Percentiles rank a stretch among this genome's conserved stretches.
These are phyloP conservation scores for Jacaranda mimosifolia DNA, from an alignment of 257 asterid species.

Conservation along the genomic window DNA sequence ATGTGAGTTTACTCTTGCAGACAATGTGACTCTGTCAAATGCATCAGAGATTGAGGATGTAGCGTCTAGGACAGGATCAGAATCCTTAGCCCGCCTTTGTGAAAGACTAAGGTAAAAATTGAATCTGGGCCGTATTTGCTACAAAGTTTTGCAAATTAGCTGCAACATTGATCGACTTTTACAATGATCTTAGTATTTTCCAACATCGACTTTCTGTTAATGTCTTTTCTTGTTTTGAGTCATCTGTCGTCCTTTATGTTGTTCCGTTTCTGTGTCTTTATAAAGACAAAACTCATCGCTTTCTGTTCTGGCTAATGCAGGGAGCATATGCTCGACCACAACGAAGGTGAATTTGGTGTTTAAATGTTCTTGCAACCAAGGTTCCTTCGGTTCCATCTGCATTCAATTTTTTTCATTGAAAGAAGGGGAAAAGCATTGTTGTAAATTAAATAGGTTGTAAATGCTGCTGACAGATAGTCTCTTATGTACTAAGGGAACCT, in stretches of 20 bases:
- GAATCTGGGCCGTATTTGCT: background rate
- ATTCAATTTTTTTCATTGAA: background rate
- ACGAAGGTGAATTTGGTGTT: slow-evolving; percentile 34
- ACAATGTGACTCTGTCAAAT: slow-evolving; percentile 66
- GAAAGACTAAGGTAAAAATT: slow-evolving; percentile 73
- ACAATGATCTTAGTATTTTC: no score
- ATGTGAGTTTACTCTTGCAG: slow-evolving; percentile 86
- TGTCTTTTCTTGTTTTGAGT: no score
- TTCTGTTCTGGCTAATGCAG: slow-evolving; percentile 50
- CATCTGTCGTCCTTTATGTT: background rate
- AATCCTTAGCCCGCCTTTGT: slow-evolving; percentile 88
- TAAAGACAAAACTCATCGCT: background rate
- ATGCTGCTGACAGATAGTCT: no score
- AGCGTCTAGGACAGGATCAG: slow-evolving; percentile 85
- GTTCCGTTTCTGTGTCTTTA: background rate
- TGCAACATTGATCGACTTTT: no score
- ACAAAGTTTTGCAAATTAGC: no score
- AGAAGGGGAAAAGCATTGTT: background rate
- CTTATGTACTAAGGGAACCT: background rate
- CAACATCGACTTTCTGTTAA: no score
- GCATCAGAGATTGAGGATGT: slow-evolving; percentile 78
- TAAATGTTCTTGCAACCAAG: background rate
- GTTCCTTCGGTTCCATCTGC: background rate
- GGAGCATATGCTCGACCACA: slow-evolving; percentile 59
- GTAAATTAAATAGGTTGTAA: background rate